phyloP scores from a whole-genome alignment of 108 stramenopile species.

The Conticribra guillardii region DNA sequence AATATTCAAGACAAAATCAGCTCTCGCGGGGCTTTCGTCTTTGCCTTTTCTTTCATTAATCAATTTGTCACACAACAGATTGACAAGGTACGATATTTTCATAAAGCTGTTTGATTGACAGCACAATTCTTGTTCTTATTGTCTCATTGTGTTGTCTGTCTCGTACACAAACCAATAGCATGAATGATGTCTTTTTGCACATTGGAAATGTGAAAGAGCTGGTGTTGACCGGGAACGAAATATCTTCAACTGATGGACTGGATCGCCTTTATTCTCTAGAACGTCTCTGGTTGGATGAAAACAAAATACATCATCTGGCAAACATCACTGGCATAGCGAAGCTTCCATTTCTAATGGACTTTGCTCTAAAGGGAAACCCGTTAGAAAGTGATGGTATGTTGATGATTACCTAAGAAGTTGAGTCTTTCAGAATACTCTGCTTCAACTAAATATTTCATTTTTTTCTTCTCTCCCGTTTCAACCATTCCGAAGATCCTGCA shows the following conservation, averaged over 20 bases:
- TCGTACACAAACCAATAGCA: neutral
- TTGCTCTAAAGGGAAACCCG: slow-evolving; percentile 70
- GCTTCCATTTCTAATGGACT: slow-evolving; percentile 66
- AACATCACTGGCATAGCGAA: slow-evolving; percentile 62
- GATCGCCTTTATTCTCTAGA: slow-evolving; percentile 75
- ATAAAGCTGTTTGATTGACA: too few relatives aligned
- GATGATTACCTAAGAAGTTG: too few relatives aligned
- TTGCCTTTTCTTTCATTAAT: slow-evolving; percentile 55
- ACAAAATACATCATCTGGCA: slow-evolving; percentile 62
- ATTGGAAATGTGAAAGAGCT: slow-evolving; percentile 75
- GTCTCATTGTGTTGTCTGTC: too few relatives aligned
- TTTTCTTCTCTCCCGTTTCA: neutral
- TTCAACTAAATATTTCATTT: too few relatives aligned
- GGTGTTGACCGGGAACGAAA: slow-evolving; percentile 64
- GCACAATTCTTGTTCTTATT: too few relatives aligned
- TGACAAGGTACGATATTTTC: slow-evolving; percentile 39
- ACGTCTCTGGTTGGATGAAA: slow-evolving; percentile 63
- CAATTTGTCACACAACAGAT: slow-evolving; percentile 72
- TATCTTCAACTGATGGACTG: slow-evolving; percentile 56
- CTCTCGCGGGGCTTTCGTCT: slow-evolving; percentile 58
- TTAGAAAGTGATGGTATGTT: slow-evolving; percentile 45
- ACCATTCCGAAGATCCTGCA: slow-evolving; percentile 17
- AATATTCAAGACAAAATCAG: slow-evolving; percentile 54
- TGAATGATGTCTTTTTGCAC: slow-evolving; percentile 46
- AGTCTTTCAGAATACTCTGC: too few relatives aligned